Evolutionary conservation across 1,284 basidiomycete species (phyloP).

Genomic region (Vanrija humicola): DNA sequence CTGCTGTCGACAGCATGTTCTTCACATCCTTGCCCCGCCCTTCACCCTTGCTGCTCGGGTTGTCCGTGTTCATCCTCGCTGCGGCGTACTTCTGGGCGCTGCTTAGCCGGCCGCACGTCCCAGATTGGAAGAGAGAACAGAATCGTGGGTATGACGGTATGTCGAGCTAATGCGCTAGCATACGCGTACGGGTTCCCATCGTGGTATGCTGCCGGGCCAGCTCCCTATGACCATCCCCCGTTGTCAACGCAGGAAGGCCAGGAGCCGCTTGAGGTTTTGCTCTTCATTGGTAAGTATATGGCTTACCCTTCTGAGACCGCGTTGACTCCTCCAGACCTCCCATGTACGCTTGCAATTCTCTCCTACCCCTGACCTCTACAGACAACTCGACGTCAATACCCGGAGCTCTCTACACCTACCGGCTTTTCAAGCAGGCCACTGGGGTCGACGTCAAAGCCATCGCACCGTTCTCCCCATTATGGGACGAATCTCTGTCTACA

Average conservation of each 20-base stretch:
- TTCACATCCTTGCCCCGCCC: no score
- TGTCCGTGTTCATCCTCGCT: neutral
- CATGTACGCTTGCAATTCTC: neutral
- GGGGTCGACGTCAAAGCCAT: neutral
- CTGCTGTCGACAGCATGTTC: no score
- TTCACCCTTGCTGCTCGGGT: neutral
- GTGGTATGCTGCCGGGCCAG: neutral
- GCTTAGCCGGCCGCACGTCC: neutral
- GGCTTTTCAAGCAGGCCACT: neutral
- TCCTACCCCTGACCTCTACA: neutral
- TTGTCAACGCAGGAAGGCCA: neutral
- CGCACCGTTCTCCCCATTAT: neutral
- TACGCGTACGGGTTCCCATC: conserved; percentile 2
- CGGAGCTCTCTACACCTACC: neutral
- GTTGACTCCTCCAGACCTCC: neutral
- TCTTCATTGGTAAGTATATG: conserved; percentile 2
- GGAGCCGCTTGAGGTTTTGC: neutral
- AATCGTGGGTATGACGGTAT: neutral
- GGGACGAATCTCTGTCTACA: neutral
- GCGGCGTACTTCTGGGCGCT: neutral
- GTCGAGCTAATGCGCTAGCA: neutral
- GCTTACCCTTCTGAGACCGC: no score
- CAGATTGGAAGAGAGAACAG: conserved; percentile 4
- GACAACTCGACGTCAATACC: neutral
- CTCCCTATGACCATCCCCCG: neutral